phyloP scores from a whole-genome alignment of 164 flowering plant genomes.

The Kalanchoe fedtschenkoi region DNA sequence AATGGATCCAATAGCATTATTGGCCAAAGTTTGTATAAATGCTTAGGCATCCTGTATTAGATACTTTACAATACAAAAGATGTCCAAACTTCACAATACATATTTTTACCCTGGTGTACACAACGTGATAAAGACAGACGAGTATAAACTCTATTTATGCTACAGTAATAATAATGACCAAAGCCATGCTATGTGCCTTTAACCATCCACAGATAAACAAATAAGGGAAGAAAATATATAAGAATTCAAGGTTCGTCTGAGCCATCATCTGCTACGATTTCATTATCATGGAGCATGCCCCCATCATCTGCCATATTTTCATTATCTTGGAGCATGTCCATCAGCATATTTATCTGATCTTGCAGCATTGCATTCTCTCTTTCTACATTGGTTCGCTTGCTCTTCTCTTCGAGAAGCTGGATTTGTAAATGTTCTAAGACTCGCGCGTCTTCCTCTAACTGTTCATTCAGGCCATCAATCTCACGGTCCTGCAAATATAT shows the following conservation, averaged over 20 bases:
- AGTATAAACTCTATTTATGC: no score
- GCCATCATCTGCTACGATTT: no score
- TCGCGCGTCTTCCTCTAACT: conserved; percentile 68
- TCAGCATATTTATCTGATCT: conserved; percentile 64
- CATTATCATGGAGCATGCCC: conserved; percentile 23
- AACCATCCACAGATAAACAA: no score
- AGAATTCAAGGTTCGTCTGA: conserved; percentile 24
- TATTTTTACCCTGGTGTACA: no score
- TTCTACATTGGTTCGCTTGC: conserved; percentile 66
- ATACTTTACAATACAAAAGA: no score
- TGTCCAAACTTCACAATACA: no score
- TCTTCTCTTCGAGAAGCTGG: conserved; percentile 70
- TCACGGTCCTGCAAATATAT: conserved; percentile 59
- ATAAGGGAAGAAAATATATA: not conserved
- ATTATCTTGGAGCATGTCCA: conserved; percentile 73
- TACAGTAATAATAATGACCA: no score
- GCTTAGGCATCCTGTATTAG: no score
- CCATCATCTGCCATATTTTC: conserved; percentile 35
- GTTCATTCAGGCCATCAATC: conserved; percentile 79
- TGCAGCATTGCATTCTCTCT: conserved; percentile 68
- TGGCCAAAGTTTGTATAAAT: no score
- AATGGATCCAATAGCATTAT: no score
- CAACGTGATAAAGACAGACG: no score
- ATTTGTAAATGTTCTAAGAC: conserved; percentile 69
- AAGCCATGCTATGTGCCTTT: no score